Evolutionary conservation across 805 yeast genomes (phyloP).

Genomic region (Yamadazyma sp.): DNA sequence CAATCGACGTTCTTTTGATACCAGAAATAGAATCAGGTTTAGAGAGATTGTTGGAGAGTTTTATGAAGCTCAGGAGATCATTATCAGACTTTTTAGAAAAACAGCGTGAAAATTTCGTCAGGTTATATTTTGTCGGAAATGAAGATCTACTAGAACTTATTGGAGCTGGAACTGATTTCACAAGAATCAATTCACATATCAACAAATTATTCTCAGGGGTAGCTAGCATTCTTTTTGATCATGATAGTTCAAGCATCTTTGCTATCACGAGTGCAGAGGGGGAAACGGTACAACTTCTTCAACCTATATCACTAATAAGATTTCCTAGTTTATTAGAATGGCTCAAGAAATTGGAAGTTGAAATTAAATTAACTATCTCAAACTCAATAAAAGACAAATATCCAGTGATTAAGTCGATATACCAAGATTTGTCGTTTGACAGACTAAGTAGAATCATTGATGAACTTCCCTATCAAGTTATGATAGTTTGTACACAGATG

Average conservation of each 20-base stretch:
- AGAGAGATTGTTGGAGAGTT: slow-evolving; percentile 51
- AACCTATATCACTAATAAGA: slow-evolving; percentile 43
- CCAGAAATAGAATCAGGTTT: slow-evolving; percentile 48
- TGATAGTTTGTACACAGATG: slow-evolving; percentile 54
- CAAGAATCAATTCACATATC: slow-evolving; percentile 54
- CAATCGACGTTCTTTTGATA: slow-evolving; percentile 53
- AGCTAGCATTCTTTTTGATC: slow-evolving; percentile 35
- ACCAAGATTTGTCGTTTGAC: slow-evolving; percentile 24
- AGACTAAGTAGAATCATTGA: slow-evolving; percentile 7
- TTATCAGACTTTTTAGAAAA: slow-evolving; percentile 75
- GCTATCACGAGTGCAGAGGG: slow-evolving; percentile 64
- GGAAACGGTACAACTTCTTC: slow-evolving; percentile 47
- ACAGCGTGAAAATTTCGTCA: slow-evolving; percentile 72
- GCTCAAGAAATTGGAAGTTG: slow-evolving; percentile 57
- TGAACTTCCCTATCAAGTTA: slow-evolving; percentile 53
- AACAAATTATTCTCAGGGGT: slow-evolving; percentile 73
- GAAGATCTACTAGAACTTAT: slow-evolving; percentile 83
- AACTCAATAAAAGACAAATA: slow-evolving; percentile 15
- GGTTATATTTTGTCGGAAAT: slow-evolving; percentile 86
- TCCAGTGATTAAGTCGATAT: slow-evolving; percentile 42
- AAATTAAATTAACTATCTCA: slow-evolving; percentile 49
- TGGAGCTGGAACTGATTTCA: slow-evolving; percentile 55
- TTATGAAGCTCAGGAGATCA: slow-evolving; percentile 58
- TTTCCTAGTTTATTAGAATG: slow-evolving; percentile 54
- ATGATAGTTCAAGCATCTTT: slow-evolving; percentile 28